Base-by-base conservation (phyloP, 2,329 filamentous ascomycete species). In the Xylaria sp. region DNA sequence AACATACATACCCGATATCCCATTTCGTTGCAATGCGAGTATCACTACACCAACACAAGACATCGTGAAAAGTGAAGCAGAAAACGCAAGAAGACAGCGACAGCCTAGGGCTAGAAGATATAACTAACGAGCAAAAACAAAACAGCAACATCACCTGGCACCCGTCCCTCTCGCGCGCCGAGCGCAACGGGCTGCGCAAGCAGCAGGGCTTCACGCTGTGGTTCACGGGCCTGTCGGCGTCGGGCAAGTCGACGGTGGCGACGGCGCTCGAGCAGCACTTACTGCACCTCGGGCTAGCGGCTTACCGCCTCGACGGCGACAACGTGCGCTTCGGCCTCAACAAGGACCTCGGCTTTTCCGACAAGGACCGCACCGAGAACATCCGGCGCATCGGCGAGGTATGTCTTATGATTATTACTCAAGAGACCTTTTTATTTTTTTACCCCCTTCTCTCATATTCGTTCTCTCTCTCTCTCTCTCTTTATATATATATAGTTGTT, bases 261-360 rank as follows among this genome's bases (percentile, higher is more conserved):
- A 97, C 93, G 2, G 96, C 96, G 17, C 92, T 99, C 45, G 96
- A 99, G 85, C 95, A 97, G 84, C 94, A 97, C 81, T 90, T 99
- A 38, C 89, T 99, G 63, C 94, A 97, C 80, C 86, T 93, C 11
- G 91, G 90, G 49, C 84, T 96, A 58, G 84, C 90, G 63, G 92
- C 94, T 67, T 99, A 99, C 87, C 90, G 96, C 60, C 90, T 99
- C 33, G 96, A 99, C 81, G 96, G 95, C 76, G 96, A 99, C 87
- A 99, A 99, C 82, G 91, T 99, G 72, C 95, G 96, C 68, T 97
- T 98, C 83, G 96, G 96, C 17, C 87, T 99, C 73, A 99, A 98
- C 89, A 97, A 96, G 82, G 95, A 98, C 83, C 87, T 99, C 11
- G 95, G 95, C 17, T 99, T 98, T 85, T 92, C 89, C 71, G 95